Evolutionary conservation across 1,139 yeast species (phyloP), one percentile per base, ranked within the genome.

Genomic region (Hemisphaericaspora lyxosophila): DNA sequence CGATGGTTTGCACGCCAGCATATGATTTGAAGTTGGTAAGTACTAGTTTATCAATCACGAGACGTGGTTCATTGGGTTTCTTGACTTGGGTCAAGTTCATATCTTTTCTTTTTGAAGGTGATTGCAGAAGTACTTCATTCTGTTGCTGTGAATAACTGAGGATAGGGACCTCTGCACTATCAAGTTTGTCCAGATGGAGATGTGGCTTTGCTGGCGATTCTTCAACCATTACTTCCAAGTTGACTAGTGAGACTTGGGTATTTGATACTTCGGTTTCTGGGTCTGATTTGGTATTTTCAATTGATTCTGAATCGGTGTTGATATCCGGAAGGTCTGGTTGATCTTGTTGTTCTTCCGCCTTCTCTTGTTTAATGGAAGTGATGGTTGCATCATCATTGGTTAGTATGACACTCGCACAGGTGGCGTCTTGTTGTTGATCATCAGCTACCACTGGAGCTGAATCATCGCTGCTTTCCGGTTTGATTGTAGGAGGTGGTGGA

Each of bases 1-100:
- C 99, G 42, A 94, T 86, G 7, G 78, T 78, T 62, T 92, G 97
- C n/a, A 74, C 67, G 0, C 98, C 98, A 0, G 97, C 97, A 58
- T 94, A 94, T 0, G 97, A 89, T 55, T 94, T 94, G 75, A 92
- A 94, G 56, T 94, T 85, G 4, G 83, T 82, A 34, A 94, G 70
- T 0, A 83, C 85, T 24, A 92, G 63, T 50, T 79, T 78, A 31
- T 81, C 69, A 32, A 92, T 90, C 5, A 87, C 95, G 24, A 92
- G 62, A 34, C 98, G 67, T 7, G 82, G 81, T 41, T 59, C 70
- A 32, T 56, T 54, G 11, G 47, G 41, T 15, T 33, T 42, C 27
- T 37, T 42, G 33, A 26, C 34, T 29, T 11, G 54, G n/a, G n/a
- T n/a, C 42, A 26, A 48, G 34, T 15, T 48, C 41, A 32, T 44